A percentile compares a stretch with the other conserved stretches of the same genome.
These are phyloP conservation scores for Rhynchosporium graminicola DNA, from an alignment of 2,329 filamentous ascomycete species.

Conservation along the genomic window DNA sequence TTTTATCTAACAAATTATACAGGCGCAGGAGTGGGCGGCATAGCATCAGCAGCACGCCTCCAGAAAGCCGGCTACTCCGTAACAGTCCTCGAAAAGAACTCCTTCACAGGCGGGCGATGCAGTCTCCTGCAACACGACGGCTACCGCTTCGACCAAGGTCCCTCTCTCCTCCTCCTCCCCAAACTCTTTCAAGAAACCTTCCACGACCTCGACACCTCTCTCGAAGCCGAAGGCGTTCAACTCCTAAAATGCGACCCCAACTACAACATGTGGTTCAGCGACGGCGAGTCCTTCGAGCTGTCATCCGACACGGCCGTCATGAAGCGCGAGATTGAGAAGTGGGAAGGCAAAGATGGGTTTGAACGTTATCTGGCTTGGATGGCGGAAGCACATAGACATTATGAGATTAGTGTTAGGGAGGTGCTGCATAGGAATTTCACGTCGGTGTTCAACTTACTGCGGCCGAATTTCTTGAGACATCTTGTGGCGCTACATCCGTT, in stretches of 20 bases:
- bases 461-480: constrained; percentile 58
- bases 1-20: constrained; percentile 36
- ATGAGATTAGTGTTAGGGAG: constrained; percentile 65
- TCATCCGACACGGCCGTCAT: constrained; percentile 69
- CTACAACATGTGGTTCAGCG: constrained; percentile 73
- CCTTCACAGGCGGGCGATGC: constrained; percentile 71
- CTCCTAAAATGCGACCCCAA: constrained; percentile 74
- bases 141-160: constrained; percentile 75
- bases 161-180: constrained; percentile 71
- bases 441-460: constrained; percentile 56
- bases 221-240: constrained; percentile 65
- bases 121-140: constrained; percentile 62
- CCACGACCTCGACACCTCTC: constrained; percentile 64
- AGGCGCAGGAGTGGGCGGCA: constrained; percentile 71
- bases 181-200: constrained; percentile 71
- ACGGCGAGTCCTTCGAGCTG: constrained; percentile 63
- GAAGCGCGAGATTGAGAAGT: constrained; percentile 71
- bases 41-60: constrained; percentile 70
- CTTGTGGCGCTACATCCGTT: constrained; percentile 67
- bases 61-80: constrained; percentile 69
- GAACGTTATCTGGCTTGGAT: constrained; percentile 68
- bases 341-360: constrained; percentile 71
- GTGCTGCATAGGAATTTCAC: constrained; percentile 70
- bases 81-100: constrained; percentile 78
- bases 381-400: constrained; percentile 67